Conservation (phyloP, 1,139 yeast genomes). For the Hyphopichia fennica region DNA sequence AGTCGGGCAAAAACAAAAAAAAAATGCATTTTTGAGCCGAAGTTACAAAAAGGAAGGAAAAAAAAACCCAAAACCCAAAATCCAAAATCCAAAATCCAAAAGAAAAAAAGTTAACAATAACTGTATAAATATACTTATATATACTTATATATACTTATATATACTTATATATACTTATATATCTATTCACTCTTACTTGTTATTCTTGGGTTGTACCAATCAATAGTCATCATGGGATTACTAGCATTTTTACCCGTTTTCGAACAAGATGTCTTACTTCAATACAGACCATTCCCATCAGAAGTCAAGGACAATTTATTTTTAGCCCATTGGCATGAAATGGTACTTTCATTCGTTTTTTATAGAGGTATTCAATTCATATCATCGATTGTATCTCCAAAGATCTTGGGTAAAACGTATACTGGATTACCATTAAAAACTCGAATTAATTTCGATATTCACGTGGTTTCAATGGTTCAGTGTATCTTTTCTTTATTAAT, state of each 20-base stretch:
- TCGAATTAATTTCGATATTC: conserved; percentile 78
- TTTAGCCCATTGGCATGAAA: conserved; percentile 57
- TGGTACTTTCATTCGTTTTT: conserved; percentile 36
- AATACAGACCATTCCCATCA: conserved; percentile 49
- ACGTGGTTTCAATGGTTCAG: conserved; percentile 86
- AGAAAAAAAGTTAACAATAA: too few relatives aligned
- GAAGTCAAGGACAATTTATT: conserved; percentile 24
- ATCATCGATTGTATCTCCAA: conserved; percentile 34
- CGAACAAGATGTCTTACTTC: conserved; percentile 44
- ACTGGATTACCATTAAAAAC: conserved; percentile 45
- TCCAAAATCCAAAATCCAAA: too few relatives aligned
- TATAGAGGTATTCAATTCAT: conserved; percentile 40
- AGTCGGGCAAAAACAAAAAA: too few relatives aligned
- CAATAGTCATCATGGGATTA: background rate
- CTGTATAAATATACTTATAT: too few relatives aligned
- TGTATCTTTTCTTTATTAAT: conserved; percentile 56
- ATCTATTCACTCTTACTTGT: too few relatives aligned
- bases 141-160: too few relatives aligned
- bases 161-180: too few relatives aligned
- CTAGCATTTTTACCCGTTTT: conserved; percentile 22
- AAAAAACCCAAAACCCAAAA: too few relatives aligned
- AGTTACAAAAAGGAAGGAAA: too few relatives aligned
- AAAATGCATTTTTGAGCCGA: too few relatives aligned
- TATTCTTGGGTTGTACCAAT: too few relatives aligned
- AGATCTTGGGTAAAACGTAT: conserved; percentile 49